Conservation (phyloP, 305 asterid species). For the Fraxinus albicans region DNA sequence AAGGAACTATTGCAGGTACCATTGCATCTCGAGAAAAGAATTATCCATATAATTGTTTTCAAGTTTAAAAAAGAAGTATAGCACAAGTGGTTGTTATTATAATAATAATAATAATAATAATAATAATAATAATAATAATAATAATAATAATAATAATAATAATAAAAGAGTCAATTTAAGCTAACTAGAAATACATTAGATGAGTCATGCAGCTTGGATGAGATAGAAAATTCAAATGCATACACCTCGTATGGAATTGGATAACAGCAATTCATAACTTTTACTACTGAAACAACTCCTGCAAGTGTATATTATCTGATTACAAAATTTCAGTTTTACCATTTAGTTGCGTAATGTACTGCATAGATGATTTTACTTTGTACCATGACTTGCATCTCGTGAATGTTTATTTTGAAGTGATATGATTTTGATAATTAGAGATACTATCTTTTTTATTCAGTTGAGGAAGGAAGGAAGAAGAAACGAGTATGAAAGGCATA, state of each 20-base stretch:
- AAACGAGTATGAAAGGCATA: constrained; percentile 96
- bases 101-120: not conserved
- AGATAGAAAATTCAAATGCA: not conserved
- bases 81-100: not conserved
- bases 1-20: constrained; percentile 89
- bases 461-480: constrained; percentile 96
- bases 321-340: not conserved
- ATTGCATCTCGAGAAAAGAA: not conserved
- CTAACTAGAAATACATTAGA: not conserved
- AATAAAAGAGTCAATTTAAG: not conserved
- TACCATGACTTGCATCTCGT: not conserved
- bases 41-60: not conserved
- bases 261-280: not conserved
- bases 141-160: not conserved
- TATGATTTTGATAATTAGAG: not conserved
- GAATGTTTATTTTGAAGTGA: constrained; percentile 12
- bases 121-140: not conserved
- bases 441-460: constrained; percentile 37
- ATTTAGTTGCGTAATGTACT: not conserved
- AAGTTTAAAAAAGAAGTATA: not conserved
- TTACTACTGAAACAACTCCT: not conserved
- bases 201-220: not conserved
- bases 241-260: not conserved
- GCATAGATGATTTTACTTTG: not conserved
- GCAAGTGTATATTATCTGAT: not conserved